These are phyloP conservation scores for Botrytis pseudocinerea DNA, from an alignment of 2,329 filamentous ascomycete genomes.

Conservation along the genomic window DNA sequence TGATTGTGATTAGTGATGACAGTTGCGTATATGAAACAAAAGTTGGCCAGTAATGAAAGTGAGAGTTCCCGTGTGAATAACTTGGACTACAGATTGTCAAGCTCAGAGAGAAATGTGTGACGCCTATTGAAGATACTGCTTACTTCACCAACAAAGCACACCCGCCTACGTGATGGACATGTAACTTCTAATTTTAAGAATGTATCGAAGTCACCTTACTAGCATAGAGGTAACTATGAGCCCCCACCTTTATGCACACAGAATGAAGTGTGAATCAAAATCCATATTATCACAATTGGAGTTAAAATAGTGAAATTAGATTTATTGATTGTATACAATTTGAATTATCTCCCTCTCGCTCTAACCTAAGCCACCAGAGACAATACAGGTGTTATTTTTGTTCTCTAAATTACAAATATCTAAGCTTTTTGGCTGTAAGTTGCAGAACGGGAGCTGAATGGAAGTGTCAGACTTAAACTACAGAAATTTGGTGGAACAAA, in stretches of 20 bases:
- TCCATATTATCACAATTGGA: not conserved
- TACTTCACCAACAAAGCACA: not conserved
- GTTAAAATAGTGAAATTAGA: too few species aligned
- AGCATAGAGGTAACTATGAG: not conserved
- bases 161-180: not conserved
- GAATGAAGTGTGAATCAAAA: not conserved
- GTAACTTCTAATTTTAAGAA: not conserved
- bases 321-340: not conserved
- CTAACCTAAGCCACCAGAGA: too few species aligned
- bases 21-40: not conserved
- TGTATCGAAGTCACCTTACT: not conserved
- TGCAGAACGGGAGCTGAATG: not conserved
- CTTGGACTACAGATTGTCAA: too few species aligned
- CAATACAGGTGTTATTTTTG: not conserved
- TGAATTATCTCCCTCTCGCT: not conserved
- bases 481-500: too few species aligned
- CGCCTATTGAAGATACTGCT: too few species aligned
- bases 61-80: accelerated
- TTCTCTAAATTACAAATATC: not conserved
- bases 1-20: not conserved
- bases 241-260: not conserved
- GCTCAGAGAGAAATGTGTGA: not conserved
- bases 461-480: not conserved
- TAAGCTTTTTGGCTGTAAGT: not conserved
- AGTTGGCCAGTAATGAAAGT: not conserved